Percentiles rank a stretch among this genome's conserved stretches.
phyloP scores from a whole-genome alignment of 495 filamentous ascomycete species.

The Letharia lupina region DNA sequence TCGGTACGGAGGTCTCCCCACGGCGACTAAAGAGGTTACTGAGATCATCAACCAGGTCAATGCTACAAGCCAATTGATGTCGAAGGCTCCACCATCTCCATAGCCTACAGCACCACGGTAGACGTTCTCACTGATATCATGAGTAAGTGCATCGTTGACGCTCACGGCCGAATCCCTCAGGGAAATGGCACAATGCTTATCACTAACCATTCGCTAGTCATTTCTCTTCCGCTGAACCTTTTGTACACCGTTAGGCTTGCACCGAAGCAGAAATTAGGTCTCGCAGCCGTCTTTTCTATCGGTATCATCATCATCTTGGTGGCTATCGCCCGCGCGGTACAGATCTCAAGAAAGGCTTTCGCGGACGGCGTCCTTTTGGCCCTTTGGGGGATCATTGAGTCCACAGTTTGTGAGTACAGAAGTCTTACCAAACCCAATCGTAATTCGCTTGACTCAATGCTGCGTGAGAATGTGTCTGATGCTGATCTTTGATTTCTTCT shows the following conservation, averaged over 20 bases:
- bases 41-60: not conserved
- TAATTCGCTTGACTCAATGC: not conserved
- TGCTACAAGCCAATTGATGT: constrained; percentile 3
- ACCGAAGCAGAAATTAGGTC: constrained; percentile 29
- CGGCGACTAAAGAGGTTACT: not conserved
- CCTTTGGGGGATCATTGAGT: constrained; percentile 32
- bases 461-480: not conserved
- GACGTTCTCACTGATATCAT: constrained; percentile 13
- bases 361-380: constrained; percentile 26
- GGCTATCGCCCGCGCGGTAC: constrained; percentile 30
- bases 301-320: constrained; percentile 31
- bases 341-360: constrained; percentile 26
- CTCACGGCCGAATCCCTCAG: not conserved
- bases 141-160: constrained; percentile 2
- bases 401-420: constrained; percentile 28
- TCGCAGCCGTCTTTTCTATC: constrained; percentile 30
- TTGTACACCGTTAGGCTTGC: constrained; percentile 28
- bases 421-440: not conserved
- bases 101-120: constrained; percentile 6
- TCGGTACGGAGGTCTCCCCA: constrained; percentile 19
- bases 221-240: constrained; percentile 31
- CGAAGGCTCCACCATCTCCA: not conserved
- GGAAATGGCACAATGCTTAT: not conserved
- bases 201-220: constrained; percentile 26
- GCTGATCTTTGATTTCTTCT: not conserved